Evolutionary conservation across 2,329 filamentous ascomycete genomes (phyloP).

Genomic region (Pezicula neosporulosa): DNA sequence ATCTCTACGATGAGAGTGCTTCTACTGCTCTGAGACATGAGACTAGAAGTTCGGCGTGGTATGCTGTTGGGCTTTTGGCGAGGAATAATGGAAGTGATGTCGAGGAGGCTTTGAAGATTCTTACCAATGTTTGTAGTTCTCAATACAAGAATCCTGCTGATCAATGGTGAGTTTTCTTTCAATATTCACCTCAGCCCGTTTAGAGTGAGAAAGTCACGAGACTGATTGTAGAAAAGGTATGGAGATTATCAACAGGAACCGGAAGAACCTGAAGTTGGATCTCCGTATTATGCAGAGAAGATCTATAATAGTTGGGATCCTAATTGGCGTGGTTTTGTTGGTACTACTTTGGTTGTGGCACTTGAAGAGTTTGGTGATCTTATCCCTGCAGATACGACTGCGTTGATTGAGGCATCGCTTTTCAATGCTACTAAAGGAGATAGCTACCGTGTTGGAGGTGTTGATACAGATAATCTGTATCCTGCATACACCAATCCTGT

Average conservation of each 20-base stretch:
- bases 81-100: constrained; percentile 48
- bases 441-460: constrained; percentile 56
- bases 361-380: constrained; percentile 55
- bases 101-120: constrained; percentile 47
- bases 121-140: constrained; percentile 47
- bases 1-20: constrained; percentile 47
- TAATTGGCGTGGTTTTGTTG: constrained; percentile 62
- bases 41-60: constrained; percentile 55
- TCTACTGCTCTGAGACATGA: constrained; percentile 48
- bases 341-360: constrained; percentile 53
- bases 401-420: constrained; percentile 47
- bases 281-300: constrained; percentile 40
- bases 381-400: constrained; percentile 33
- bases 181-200: no score
- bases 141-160: constrained; percentile 49
- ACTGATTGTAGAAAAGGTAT: constrained; percentile 27
- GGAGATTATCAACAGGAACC: constrained; percentile 51
- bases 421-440: constrained; percentile 55
- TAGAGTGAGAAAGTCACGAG: background rate
- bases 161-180: constrained; percentile 45
- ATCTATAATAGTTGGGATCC: constrained; percentile 60
- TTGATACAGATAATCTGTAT: constrained; percentile 59
- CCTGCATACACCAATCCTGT: constrained; percentile 58
- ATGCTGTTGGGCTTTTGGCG: constrained; percentile 53
- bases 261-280: constrained; percentile 55